Conservation (phyloP, 768 basidiomycete genomes). For the Amanita brunnescens region DNA sequence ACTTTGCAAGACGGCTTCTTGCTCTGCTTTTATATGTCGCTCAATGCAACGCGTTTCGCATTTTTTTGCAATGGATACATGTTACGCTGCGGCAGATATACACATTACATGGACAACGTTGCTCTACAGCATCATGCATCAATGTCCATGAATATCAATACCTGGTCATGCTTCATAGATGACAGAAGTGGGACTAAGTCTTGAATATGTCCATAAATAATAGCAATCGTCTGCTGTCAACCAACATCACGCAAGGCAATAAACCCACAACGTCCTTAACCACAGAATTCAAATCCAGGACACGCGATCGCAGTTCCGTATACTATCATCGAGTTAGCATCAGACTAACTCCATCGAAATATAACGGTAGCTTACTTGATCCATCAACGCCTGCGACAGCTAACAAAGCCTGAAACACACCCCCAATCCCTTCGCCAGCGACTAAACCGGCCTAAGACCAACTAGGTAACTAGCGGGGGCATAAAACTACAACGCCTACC, state of each 20-base stretch:
- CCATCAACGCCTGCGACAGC: slow-evolving; percentile 45
- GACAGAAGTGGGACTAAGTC: no score
- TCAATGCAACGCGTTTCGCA: no score
- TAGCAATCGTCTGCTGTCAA: neutral
- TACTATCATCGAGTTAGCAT: slow-evolving; percentile 15
- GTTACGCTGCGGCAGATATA: no score
- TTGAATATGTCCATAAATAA: no score
- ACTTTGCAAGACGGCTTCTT: no score
- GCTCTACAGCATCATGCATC: no score
- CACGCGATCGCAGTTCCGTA: slow-evolving; percentile 47
- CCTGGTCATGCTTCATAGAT: no score
- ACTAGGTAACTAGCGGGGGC: neutral
- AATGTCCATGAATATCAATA: no score
- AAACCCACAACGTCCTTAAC: slow-evolving; percentile 24
- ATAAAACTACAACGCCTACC: slow-evolving; percentile 18
- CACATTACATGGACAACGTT: no score
- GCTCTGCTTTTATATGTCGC: no score
- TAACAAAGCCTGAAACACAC: slow-evolving; percentile 50
- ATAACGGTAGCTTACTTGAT: slow-evolving; percentile 23
- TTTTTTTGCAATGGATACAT: no score
- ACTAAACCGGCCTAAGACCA: slow-evolving; percentile 34
- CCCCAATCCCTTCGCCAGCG: slow-evolving; percentile 54
- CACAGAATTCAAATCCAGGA: slow-evolving; percentile 44
- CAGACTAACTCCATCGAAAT: neutral
- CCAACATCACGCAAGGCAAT: neutral